Base-by-base conservation (phyloP, 73 alveolate genomes). In the Symbiodinium natans region DNA sequence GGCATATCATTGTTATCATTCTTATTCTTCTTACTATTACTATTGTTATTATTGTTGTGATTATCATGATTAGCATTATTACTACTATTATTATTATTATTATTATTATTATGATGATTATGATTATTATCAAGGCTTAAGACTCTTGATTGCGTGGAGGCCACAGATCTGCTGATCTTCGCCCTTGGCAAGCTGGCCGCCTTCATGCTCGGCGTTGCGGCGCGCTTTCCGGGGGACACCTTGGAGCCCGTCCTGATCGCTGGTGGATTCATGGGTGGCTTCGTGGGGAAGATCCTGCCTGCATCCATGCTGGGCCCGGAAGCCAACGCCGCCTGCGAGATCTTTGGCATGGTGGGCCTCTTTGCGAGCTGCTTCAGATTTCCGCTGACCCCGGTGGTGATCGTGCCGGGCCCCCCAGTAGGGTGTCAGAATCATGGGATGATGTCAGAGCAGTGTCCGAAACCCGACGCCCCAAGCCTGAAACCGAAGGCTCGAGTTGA, bases 211-310 rank as follows among this genome's bases (percentile, higher is more conserved):
- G 87, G 97, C n/a, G 97, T 73, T 21, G 48, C 97, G 3, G 97
- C 97, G 54, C 97, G 97, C 31, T 90, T 90, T n/a, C 97, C 97
- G 21, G 97, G 97, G 11, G 97, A 90, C 39, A 90, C 97, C 33
- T 15, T 90, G 88, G 97, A 90, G 80, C 80, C 80, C 31, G 80
- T 63, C 31, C 27, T 63, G 80, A 63, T 63, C 36, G 73, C 89
- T 56, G 95, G 95, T 23, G 97, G 97, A 4, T 90, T 90, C 31
- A 41, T 90, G 40, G 97, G 97, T 5, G 97, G 89, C 56, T 90
- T 82, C 77, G 97, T 90, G 52, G 97, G 97, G n/a, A 63, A 41
- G 38, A 19, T 82, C 75, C 80, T 90, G 27, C 97, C 86, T 34
- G 41, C 13, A 7, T 83, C 75, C 43, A 31, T 90, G 73, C 39